Evolutionary conservation across 345 rosid genomes (phyloP), one percentile per base, ranked within the genome.

Genomic region (Microcos paniculata): DNA sequence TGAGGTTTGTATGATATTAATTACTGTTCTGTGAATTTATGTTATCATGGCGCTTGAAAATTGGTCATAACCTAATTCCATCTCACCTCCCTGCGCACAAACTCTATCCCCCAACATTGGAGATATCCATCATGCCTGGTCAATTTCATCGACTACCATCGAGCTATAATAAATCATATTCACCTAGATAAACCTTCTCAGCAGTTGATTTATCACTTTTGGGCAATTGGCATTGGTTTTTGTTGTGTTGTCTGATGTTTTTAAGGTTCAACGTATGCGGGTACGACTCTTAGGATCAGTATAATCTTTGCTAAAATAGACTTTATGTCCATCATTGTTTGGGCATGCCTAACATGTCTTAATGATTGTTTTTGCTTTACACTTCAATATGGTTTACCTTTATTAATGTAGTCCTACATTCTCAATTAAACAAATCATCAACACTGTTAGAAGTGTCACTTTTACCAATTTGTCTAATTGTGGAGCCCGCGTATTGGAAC

Each of bases 1-100:
- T 7, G 99, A 95, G 99, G 98, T 91, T 31, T 59, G 93, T 87
- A 21, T 64, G 76, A 75, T 84, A 24, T 71, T 76, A 38, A 61
- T 58, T 76, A 64, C 48, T 64, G 51, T 14, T 53, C 21, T 65
- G 40, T 35, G 10, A 18, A 56, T 38, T 67, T 14, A 51, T 49
- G 6, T 55, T 49, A 40, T 23, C 53, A 35, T 71, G 63, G 33
- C 28, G 38, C 28, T 18, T 81, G 57, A 68, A 49, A 35, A 49
- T 55, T 16, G 61, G 64, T 38, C 75, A 23, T 53, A 71, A 24
- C 31, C 55, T 45, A n/a, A 66, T 24, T 42, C 55, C 53, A 4
- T 45, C 38, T 55, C 13, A 16, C 3, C 0, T 33, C 55, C 35
- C 1, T 43, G 38, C 19, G 21, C 21, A 43, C 55, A 24, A 66